Percentiles rank a stretch among this genome's conserved stretches.
These are phyloP conservation scores for Perkinsus marinus DNA, from an alignment of 169 alveolate species.

Conservation along the genomic window DNA sequence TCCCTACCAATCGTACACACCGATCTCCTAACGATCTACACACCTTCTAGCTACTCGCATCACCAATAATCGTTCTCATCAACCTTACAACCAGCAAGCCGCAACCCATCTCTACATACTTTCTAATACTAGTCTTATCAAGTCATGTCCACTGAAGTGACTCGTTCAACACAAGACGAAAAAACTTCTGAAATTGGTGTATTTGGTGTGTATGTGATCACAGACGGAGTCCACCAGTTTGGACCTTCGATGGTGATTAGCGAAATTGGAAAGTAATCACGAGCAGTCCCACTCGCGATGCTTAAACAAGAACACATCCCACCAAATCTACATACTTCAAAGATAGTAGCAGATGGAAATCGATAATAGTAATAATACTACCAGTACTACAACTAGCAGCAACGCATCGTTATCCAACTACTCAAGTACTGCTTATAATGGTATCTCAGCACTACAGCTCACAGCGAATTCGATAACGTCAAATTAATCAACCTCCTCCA, in stretches of 20 bases:
- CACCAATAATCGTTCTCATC: no score
- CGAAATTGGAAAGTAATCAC: background rate
- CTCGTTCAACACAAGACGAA: background rate
- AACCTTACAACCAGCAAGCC: no score
- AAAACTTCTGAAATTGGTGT: background rate
- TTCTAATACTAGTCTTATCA: background rate
- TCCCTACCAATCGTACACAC: no score
- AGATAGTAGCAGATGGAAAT: background rate
- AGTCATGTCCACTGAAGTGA: background rate
- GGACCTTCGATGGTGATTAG: no score
- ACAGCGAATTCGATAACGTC: background rate
- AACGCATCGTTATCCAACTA: background rate
- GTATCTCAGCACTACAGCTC: background rate
- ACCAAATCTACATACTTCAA: background rate
- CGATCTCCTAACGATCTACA: no score
- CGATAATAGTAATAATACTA: background rate
- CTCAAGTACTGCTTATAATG: background rate
- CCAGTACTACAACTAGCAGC: background rate
- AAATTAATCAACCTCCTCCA: constrained; percentile 89
- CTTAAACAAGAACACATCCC: background rate
- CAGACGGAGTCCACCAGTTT: background rate
- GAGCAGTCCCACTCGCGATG: background rate
- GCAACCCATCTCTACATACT: no score
- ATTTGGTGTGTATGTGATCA: background rate
- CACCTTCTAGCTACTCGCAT: no score